Evolutionary conservation across 129 eudicot genomes (phyloP), one percentile per base, ranked within the genome.

Genomic region (Artemisia annua): DNA sequence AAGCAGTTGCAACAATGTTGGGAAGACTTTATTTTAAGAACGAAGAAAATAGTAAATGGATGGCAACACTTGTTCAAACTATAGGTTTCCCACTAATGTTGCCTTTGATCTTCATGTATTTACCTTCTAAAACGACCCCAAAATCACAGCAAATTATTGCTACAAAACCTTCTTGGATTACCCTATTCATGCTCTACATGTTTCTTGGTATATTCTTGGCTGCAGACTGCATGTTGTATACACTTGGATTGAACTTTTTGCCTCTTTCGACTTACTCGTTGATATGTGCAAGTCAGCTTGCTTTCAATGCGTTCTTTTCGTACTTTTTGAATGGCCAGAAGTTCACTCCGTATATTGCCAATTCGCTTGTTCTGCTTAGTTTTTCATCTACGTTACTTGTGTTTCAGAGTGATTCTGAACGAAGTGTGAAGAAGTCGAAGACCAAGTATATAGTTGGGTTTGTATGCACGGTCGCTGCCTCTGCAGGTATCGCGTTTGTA

Each of bases 11-110:
- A 55, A 52, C 60, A 61, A 61, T 80, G 66, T 60, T 80, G 32
- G 79, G 79, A 59, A 74, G 79, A 52, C 71, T 80, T 48, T 80
- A 80, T 50, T 68, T 80, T 50, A 59, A 60, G 46, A 74, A 60
- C 6, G 83, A 79, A 19, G 83, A 75, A 73, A 79, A 80, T 7
- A 80, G 83, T 22, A 80, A 67, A 67, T 80, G 83, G 83, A 73
- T 80, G 79, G 79, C 79, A 22, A 80, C 79, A 22, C 83, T 80
- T 52, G 79, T 80, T 59, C 83, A 80, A 74, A 49, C 66, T 73
- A 75, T 24, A 7, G 83, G 83, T 26, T 80, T 80, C 58, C 83
- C 83, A 22, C 16, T 80, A 20, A 39, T 53, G 35, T 46, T 67
- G 2, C 83, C 79, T 50, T 60, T 80, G 7, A 17, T 73, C 50